phyloP scores from a whole-genome alignment of 1,139 yeast species.

The Blastobotrys buckinghamii region DNA sequence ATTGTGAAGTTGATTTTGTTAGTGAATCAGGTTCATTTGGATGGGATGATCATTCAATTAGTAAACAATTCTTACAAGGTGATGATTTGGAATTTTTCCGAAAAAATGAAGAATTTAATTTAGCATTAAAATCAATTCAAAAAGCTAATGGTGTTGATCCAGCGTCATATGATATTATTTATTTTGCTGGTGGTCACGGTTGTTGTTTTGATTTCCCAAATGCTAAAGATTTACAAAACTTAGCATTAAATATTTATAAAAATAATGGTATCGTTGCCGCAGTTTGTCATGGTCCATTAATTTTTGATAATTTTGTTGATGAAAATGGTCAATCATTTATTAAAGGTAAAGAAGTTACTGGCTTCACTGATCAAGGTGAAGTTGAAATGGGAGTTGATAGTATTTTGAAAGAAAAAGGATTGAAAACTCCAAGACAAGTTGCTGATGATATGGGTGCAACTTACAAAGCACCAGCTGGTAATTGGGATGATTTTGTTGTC shows the following conservation, averaged over 20 bases:
- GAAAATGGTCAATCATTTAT: slow-evolving; percentile 42
- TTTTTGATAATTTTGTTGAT: slow-evolving; percentile 44
- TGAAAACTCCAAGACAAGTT: slow-evolving; percentile 32
- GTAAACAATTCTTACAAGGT: slow-evolving; percentile 38
- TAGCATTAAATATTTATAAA: slow-evolving; percentile 44
- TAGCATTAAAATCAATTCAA: slow-evolving; percentile 29
- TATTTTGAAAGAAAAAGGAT: slow-evolving; percentile 33
- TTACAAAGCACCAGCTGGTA: slow-evolving; percentile 42
- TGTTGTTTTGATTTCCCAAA: slow-evolving; percentile 52
- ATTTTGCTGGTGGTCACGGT: slow-evolving; percentile 63
- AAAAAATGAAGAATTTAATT: slow-evolving; percentile 37
- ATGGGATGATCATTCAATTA: slow-evolving; percentile 48
- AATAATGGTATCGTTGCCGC: slow-evolving; percentile 54
- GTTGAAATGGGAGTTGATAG: slow-evolving; percentile 36
- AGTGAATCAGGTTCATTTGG: slow-evolving; percentile 55
- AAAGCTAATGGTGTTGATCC: slow-evolving; percentile 29
- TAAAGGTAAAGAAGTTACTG: slow-evolving; percentile 51
- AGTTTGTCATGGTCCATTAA: slow-evolving; percentile 63
- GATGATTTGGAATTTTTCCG: slow-evolving; percentile 40
- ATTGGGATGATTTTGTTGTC: slow-evolving; percentile 49
- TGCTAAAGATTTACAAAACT: slow-evolving; percentile 42
- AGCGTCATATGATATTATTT: slow-evolving; percentile 44
- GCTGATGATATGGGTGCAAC: slow-evolving; percentile 41
- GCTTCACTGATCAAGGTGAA: slow-evolving; percentile 57
- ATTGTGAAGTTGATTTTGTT: slow-evolving; percentile 48